phyloP scores from a whole-genome alignment of 805 yeast genomes.

The Limtongozyma cylindracea region DNA sequence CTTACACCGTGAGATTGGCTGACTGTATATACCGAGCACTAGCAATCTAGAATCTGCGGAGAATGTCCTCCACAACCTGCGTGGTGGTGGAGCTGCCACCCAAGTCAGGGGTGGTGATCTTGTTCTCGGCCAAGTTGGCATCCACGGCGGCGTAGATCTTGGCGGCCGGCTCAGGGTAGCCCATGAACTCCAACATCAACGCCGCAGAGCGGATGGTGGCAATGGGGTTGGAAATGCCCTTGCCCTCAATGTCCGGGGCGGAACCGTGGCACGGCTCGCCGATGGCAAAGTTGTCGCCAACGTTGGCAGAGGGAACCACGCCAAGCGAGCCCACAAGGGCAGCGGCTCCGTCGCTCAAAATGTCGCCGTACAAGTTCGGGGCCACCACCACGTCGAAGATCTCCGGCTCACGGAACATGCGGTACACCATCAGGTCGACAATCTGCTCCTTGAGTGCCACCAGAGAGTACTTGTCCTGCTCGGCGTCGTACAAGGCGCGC shows the following conservation, averaged over 20 bases:
- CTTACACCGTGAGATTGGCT: no score
- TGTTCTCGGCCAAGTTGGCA: conserved; percentile 63
- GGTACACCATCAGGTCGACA: conserved; percentile 97
- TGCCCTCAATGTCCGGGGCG: conserved; percentile 96
- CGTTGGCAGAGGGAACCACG: conserved; percentile 95
- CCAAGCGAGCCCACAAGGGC: conserved; percentile 95
- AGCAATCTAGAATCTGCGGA: conserved; percentile 15
- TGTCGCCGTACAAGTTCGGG: conserved; percentile 95
- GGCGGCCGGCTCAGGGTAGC: conserved; percentile 73
- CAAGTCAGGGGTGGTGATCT: conserved; percentile 74
- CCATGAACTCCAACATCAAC: conserved; percentile 90
- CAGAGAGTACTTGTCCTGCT: conserved; percentile 27
- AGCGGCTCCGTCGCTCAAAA: conserved; percentile 93
- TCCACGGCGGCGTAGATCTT: conserved; percentile 87
- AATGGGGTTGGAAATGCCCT: conserved; percentile 83
- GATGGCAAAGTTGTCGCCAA: conserved; percentile 85
- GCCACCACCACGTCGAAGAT: conserved; percentile 96
- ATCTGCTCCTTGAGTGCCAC: conserved; percentile 79
- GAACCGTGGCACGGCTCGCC: conserved; percentile 99
- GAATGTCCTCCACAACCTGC: conserved; percentile 67
- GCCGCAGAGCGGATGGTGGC: conserved; percentile 98
- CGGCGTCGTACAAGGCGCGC: conserved; percentile 28
- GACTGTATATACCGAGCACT: no score
- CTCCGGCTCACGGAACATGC: conserved; percentile 96
- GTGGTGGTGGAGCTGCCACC: conserved; percentile 81